Percentiles rank a stretch among this genome's conserved stretches.
phyloP scores from a whole-genome alignment of 1,139 yeast genomes.

The Candida frijolesensis region DNA sequence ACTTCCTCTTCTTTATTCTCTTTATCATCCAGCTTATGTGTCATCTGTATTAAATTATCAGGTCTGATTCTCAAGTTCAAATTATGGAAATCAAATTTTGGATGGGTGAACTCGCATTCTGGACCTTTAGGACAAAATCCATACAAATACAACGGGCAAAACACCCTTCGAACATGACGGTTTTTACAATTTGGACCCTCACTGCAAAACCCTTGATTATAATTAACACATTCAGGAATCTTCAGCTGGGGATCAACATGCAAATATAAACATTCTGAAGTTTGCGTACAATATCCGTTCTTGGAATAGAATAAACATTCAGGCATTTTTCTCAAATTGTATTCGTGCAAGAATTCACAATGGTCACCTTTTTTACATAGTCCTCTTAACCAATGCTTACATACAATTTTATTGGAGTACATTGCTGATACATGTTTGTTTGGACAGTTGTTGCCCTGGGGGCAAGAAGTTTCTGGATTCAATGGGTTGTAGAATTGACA shows the following conservation, averaged over 20 bases:
- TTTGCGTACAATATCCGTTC: conserved; percentile 91
- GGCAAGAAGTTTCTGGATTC: conserved; percentile 67
- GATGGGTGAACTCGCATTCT: conserved; percentile 62
- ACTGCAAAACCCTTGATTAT: conserved; percentile 87
- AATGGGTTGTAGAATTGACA: conserved; percentile 73
- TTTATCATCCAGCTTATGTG: conserved; percentile 1
- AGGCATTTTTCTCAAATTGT: conserved; percentile 93
- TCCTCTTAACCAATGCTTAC: conserved; percentile 98
- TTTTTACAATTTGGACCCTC: conserved; percentile 86
- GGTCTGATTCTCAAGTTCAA: conserved; percentile 53
- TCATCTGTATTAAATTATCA: conserved; percentile 27
- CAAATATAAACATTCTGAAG: conserved; percentile 90
- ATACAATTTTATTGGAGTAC: conserved; percentile 81
- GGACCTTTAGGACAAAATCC: conserved; percentile 91
- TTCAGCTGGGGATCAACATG: conserved; percentile 90
- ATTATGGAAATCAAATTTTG: conserved; percentile 50
- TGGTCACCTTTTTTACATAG: conserved; percentile 95
- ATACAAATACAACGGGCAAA: conserved; percentile 83
- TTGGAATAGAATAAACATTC: conserved; percentile 88
- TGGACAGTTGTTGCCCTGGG: conserved; percentile 82
- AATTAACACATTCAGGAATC: conserved; percentile 84
- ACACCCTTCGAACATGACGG: conserved; percentile 74
- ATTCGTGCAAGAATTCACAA: conserved; percentile 95
- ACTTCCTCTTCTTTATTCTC: conserved; percentile 11
- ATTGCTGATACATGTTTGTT: conserved; percentile 85